Evolutionary conservation across 2,329 filamentous ascomycete genomes (phyloP).

Genomic region (Diaporthe longicolla): DNA sequence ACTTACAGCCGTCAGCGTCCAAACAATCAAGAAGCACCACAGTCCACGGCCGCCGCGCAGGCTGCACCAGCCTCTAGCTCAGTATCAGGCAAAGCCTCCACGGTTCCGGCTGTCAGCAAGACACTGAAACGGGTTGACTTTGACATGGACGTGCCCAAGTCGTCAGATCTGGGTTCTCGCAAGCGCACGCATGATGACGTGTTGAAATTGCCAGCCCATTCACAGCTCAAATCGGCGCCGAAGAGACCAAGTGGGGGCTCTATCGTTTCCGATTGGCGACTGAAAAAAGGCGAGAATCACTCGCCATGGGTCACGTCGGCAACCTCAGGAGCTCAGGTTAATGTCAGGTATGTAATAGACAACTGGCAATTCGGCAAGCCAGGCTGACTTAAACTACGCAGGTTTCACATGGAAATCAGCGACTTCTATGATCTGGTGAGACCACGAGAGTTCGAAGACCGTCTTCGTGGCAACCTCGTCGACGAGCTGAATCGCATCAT

Average conservation of each 20-base stretch:
- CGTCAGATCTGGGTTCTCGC: slow-evolving; percentile 69
- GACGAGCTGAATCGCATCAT: slow-evolving; percentile 75
- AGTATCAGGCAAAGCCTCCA: slow-evolving; percentile 5
- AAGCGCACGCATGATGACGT: slow-evolving; percentile 83
- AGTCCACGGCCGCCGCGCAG: neutral
- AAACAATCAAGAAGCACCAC: slow-evolving; percentile 27
- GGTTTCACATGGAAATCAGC: slow-evolving; percentile 89
- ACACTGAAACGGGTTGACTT: slow-evolving; percentile 12
- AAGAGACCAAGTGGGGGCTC: slow-evolving; percentile 65
- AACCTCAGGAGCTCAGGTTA: slow-evolving; percentile 63
- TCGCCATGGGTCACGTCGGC: slow-evolving; percentile 76
- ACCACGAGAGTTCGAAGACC: slow-evolving; percentile 82
- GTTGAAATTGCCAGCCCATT: slow-evolving; percentile 71
- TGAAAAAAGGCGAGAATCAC: slow-evolving; percentile 56
- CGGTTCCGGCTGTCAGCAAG: neutral
- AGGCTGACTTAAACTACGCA: slow-evolving; percentile 51
- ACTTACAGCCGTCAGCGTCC: slow-evolving; percentile 36
- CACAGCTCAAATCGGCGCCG: slow-evolving; percentile 64
- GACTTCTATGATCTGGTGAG: slow-evolving; percentile 91
- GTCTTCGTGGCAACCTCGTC: slow-evolving; percentile 80
- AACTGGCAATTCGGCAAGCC: slow-evolving; percentile 36
- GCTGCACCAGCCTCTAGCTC: slow-evolving; percentile 6
- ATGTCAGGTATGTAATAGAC: slow-evolving; percentile 35
- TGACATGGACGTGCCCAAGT: slow-evolving; percentile 45
- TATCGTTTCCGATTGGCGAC: slow-evolving; percentile 67